A percentile compares a stretch with the other conserved stretches of the same genome.
Conservation (phyloP, 225 moss, liverwort and hornwort genomes). For the Straminergon stramineum region DNA sequence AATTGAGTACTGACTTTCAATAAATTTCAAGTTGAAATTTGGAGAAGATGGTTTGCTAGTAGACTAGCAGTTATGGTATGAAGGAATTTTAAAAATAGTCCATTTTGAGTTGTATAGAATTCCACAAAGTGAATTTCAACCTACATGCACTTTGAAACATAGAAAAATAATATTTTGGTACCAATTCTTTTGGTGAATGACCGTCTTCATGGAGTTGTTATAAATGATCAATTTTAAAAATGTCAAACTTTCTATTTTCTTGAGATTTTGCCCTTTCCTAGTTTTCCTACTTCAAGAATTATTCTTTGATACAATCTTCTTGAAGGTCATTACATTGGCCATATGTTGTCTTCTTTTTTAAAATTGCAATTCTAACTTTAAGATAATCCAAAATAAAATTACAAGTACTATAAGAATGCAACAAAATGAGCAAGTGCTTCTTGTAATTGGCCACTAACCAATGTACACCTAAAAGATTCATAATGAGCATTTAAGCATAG, state of each 20-base stretch:
- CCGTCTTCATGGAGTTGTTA: too few relatives aligned
- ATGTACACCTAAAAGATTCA: too few relatives aligned
- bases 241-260: neutral
- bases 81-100: neutral
- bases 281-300: neutral
- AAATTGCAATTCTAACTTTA: neutral
- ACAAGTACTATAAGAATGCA: rapidly evolving
- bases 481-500: too few relatives aligned
- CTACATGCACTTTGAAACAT: neutral
- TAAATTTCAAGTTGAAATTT: neutral
- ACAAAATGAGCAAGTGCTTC: rapidly evolving
- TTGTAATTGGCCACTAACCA: neutral
- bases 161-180: neutral
- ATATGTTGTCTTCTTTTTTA: too few relatives aligned
- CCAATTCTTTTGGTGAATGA: neutral
- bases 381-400: too few relatives aligned
- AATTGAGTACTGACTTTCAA: neutral
- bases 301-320: neutral
- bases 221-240: neutral
- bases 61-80: rapidly evolving
- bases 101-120: neutral
- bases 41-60: rapidly evolving
- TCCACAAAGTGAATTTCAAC: rapidly evolving
- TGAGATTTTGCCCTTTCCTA: neutral
- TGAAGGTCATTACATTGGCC: neutral